Percentiles rank a stretch among this genome's conserved stretches.
phyloP scores from a whole-genome alignment of 2,329 filamentous ascomycete genomes.

The Ophiostoma australiae region DNA sequence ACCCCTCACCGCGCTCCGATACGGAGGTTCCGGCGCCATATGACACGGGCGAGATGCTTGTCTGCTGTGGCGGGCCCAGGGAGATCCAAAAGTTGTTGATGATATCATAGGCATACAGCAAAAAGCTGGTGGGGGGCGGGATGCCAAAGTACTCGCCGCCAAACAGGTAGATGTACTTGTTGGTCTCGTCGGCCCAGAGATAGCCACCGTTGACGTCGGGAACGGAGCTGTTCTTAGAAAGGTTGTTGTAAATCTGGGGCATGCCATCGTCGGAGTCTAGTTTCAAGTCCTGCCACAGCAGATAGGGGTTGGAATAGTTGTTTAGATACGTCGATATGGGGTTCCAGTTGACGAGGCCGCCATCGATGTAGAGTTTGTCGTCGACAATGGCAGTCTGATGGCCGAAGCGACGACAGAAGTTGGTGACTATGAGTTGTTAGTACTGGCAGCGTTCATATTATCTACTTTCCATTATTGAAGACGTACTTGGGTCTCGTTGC shows the following conservation, averaged over 20 bases:
- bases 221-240: constrained; percentile 55
- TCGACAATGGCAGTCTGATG: constrained; percentile 59
- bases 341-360: constrained; percentile 54
- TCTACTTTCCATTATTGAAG: constrained; percentile 32
- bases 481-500: constrained; percentile 24
- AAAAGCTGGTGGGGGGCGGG: constrained; percentile 40
- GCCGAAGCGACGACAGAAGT: constrained; percentile 52
- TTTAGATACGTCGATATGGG: constrained; percentile 43
- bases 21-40: constrained; percentile 55
- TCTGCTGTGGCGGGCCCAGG: constrained; percentile 37
- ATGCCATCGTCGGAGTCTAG: constrained; percentile 39
- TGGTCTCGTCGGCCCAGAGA: constrained; percentile 57
- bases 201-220: constrained; percentile 44
- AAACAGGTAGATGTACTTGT: constrained; percentile 59
- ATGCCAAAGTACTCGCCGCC: constrained; percentile 51
- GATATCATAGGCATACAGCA: constrained; percentile 55
- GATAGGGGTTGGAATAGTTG: constrained; percentile 53
- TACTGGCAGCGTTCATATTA: not conserved
- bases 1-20: constrained; percentile 51
- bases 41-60: constrained; percentile 44
- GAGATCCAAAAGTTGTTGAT: constrained; percentile 53
- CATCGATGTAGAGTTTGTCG: constrained; percentile 57
- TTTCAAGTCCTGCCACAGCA: constrained; percentile 55
- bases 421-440: constrained; percentile 39
- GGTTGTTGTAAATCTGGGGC: constrained; percentile 52